These are phyloP conservation scores for Pneumocystis wakefieldiae DNA, from an alignment of 1,139 yeast genomes.

Conservation along the genomic window DNA sequence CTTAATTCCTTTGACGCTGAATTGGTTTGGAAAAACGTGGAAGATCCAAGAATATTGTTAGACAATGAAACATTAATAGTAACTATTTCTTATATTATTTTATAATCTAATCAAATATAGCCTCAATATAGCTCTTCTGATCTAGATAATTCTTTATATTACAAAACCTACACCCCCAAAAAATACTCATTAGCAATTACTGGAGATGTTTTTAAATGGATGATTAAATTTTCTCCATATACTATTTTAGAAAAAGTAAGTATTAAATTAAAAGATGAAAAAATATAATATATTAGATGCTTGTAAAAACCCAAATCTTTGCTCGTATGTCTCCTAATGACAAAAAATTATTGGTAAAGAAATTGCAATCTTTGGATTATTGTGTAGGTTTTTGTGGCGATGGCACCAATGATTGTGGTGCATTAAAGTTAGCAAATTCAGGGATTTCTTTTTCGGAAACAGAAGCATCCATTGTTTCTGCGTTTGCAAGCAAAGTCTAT, in stretches of 20 bases:
- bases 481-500: slow-evolving; percentile 78
- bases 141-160: not conserved
- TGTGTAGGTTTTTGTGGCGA: slow-evolving; percentile 97
- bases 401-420: slow-evolving; percentile 87
- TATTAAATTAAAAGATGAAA: slow-evolving; percentile 6
- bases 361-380: slow-evolving; percentile 67
- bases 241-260: not conserved
- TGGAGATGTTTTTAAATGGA: slow-evolving; percentile 74
- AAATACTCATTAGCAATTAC: slow-evolving; percentile 68
- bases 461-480: slow-evolving; percentile 97
- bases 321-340: slow-evolving; percentile 99
- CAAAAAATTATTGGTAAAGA: slow-evolving; percentile 85
- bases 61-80: slow-evolving; percentile 45
- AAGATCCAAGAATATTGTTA: slow-evolving; percentile 26
- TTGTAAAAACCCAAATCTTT: slow-evolving; percentile 62
- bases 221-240: slow-evolving; percentile 34
- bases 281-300: slow-evolving; percentile 37
- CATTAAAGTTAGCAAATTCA: slow-evolving; percentile 90
- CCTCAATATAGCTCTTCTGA: not conserved
- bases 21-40: slow-evolving; percentile 27
- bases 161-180: slow-evolving; percentile 11
- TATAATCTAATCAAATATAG: slow-evolving; percentile 1
- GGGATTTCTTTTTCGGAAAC: slow-evolving; percentile 94
- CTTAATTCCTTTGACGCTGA: slow-evolving; percentile 6
- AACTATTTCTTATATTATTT: not conserved